Conservation (phyloP, 345 rosid species). For the Reutealis trisperma region DNA sequence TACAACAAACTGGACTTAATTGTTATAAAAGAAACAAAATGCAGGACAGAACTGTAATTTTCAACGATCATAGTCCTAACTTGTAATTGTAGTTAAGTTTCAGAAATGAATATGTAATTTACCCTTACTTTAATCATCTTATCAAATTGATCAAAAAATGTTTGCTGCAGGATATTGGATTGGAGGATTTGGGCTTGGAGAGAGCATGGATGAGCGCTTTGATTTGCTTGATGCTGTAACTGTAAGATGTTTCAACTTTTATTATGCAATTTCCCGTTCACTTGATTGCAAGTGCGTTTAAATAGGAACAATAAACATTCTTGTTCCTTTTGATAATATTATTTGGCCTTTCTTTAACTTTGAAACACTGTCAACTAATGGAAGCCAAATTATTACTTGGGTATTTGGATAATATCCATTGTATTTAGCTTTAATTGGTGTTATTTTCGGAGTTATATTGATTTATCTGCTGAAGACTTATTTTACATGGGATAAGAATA, state of each 20-base stretch:
- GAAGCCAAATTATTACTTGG: not conserved
- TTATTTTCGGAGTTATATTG: not conserved
- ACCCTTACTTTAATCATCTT: not conserved
- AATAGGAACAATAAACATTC: not conserved
- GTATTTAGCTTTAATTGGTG: not conserved
- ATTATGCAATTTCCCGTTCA: not conserved
- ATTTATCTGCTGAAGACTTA: not conserved
- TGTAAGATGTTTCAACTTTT: constrained; percentile 37
- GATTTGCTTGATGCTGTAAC: constrained; percentile 57
- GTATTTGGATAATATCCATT: too few species aligned
- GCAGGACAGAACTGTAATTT: not conserved
- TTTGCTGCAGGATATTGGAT: constrained; percentile 64
- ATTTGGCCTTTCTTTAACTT: too few species aligned
- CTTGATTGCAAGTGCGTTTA: not conserved
- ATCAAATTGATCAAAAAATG: constrained; percentile 14
- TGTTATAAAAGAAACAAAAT: not conserved
- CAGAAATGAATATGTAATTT: not conserved
- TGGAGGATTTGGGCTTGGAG: constrained; percentile 86
- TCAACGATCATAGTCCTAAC: not conserved
- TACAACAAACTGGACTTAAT: not conserved
- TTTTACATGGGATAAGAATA: not conserved
- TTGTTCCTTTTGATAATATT: not conserved
- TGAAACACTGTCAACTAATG: not conserved
- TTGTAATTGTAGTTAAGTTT: not conserved
- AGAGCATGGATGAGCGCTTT: constrained; percentile 68